Base-by-base conservation (phyloP, 2,329 filamentous ascomycete species). In the Waltergamsia citrina region DNA sequence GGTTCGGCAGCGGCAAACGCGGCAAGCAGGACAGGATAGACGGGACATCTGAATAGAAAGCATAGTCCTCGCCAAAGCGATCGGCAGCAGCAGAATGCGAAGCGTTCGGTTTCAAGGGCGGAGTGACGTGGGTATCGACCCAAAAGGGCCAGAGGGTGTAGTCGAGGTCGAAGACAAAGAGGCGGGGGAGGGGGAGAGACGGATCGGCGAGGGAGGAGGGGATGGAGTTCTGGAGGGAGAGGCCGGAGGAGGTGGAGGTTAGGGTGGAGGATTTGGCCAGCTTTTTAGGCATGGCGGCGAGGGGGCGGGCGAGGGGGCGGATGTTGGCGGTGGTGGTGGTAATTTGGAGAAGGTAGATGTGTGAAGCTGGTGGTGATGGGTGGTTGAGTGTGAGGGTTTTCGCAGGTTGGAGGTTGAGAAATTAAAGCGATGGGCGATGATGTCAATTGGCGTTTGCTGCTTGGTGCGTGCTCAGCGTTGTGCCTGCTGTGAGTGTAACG, bases 101-200 rank as follows among this genome's bases (percentile, higher is more conserved):
- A 1, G 62, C 36, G 35, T 65, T 61, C 6, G 66, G 48, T 43
- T 71, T 70, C 14, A 94, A 61, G 0, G 87, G 88, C 6, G 78
- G 72, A 17, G 77, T 75, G 47, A 92, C 82, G 59, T 95, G 88
- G 4, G 87, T 94, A 64, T 96, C 92, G 2, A 94, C 81, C 90
- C 90, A 96, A 62, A 95, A 95, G 5, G 88, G 87, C 92, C 90
- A 96, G n/a, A 96, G 70, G 0, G 92, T 96, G 68, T 95, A 96
- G 68, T 96, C 90, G 41, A 96, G 76, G 56, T 96, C 92, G 62
- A 96, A 95, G 42, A 92, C 84, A 47, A 96, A 72, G 45, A 94
- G 71, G 41, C 80, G 78, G 0, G 88, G 88, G 2, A 94, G 71
- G 0, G 86, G 84, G 0, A 78, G 71, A 11, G 45, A 34, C 27